phyloP scores from a whole-genome alignment of 192 early-diverging fungal genomes.

The Linderina pennispora region DNA sequence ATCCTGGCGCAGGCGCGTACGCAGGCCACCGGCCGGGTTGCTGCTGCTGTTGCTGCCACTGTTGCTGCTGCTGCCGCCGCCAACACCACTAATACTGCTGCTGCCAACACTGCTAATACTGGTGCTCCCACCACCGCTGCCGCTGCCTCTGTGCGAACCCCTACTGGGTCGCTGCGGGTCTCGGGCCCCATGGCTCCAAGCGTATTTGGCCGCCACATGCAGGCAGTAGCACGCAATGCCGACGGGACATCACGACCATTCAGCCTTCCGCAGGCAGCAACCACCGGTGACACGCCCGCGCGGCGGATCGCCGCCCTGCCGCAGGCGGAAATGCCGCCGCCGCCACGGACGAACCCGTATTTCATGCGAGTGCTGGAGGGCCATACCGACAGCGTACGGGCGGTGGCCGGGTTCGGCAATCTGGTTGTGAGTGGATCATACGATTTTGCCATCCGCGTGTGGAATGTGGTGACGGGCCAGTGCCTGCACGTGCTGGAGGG shows the following conservation, averaged over 20 bases:
- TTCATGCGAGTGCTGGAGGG: constrained; percentile 77
- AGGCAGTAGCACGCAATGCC: neutral
- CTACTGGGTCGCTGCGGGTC: neutral
- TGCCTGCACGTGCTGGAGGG: constrained; percentile 67
- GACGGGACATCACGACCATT: neutral
- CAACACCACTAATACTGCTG: neutral
- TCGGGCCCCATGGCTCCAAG: neutral
- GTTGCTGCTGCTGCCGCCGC: neutral
- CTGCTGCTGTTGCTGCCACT: neutral
- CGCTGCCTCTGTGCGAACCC: neutral
- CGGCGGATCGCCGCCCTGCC: neutral
- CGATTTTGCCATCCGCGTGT: constrained; percentile 85
- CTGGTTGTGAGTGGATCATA: constrained; percentile 88
- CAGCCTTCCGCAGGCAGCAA: neutral
- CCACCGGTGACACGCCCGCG: neutral
- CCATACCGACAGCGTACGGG: constrained; percentile 87
- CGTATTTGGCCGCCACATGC: neutral
- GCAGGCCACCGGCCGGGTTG: neutral
- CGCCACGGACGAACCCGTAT: constrained; percentile 60
- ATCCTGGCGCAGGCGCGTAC: too few species aligned
- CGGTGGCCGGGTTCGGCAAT: constrained; percentile 84
- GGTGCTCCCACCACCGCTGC: neutral
- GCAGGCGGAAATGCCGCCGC: neutral
- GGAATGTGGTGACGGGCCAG: constrained; percentile 76
- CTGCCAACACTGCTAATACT: too few species aligned